phyloP scores from a whole-genome alignment of 179 eudicot genomes.

The Camellia oleifera region DNA sequence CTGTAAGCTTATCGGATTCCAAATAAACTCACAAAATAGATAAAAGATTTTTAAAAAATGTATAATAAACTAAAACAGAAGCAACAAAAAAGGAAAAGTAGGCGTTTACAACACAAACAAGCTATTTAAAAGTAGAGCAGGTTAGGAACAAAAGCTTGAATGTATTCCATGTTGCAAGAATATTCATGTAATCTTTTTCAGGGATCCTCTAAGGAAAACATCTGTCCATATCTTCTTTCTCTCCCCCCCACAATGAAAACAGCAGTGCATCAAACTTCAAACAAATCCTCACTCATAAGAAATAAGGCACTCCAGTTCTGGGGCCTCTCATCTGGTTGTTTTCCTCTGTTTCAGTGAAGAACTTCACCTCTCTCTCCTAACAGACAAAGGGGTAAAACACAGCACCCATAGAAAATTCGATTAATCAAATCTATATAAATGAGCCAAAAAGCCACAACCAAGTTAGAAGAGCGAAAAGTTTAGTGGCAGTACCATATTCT shows the following conservation, averaged over 20 bases:
- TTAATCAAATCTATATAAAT: neutral
- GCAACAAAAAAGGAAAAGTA: neutral
- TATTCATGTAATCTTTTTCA: conserved; percentile 14
- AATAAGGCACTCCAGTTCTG: conserved; percentile 96
- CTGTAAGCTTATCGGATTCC: conserved; percentile 1
- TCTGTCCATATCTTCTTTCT: neutral
- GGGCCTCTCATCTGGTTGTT: conserved; percentile 99
- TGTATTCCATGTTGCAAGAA: conserved; percentile 13
- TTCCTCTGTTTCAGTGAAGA: conserved; percentile 98
- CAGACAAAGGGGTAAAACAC: conserved; percentile 2
- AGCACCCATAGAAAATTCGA: conserved; percentile 5
- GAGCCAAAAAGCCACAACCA: too few species aligned
- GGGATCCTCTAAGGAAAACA: conserved; percentile 9
- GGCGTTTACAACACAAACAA: conserved; percentile 18
- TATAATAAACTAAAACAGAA: conserved; percentile 8
- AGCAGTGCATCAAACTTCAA: conserved; percentile 9
- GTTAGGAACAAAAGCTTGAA: conserved; percentile 5
- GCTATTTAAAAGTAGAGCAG: conserved; percentile 17
- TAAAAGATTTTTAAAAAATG: neutral
- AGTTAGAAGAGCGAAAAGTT: too few species aligned
- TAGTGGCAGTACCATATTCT: too few species aligned
- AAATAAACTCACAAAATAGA: conserved; percentile 13
- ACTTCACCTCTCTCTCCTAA: conserved; percentile 98
- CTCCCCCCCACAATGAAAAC: conserved; percentile 15
- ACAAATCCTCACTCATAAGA: conserved; percentile 52